phyloP scores from a whole-genome alignment of 805 yeast species.

The Cyberlindnera maclurae region DNA sequence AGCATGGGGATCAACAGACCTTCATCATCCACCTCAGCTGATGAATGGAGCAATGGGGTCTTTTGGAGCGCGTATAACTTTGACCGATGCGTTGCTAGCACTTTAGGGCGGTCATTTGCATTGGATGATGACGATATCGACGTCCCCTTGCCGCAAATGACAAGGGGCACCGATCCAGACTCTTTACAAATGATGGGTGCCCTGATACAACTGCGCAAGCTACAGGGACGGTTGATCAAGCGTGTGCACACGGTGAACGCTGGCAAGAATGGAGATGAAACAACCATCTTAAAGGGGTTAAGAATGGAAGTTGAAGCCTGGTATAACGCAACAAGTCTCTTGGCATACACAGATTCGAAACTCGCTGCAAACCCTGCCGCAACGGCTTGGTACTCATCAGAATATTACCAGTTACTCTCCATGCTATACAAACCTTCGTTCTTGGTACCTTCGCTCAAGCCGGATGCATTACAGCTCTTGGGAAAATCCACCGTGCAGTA shows the following conservation, averaged over 20 bases:
- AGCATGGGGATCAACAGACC: slow-evolving; percentile 37
- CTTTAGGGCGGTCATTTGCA: slow-evolving; percentile 42
- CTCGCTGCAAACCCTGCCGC: slow-evolving; percentile 5
- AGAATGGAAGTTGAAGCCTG: slow-evolving; percentile 28
- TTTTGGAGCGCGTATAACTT: slow-evolving; percentile 45
- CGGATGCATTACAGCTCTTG: slow-evolving; percentile 32
- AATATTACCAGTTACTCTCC: slow-evolving; percentile 41
- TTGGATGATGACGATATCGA: slow-evolving; percentile 45
- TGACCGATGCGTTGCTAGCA: slow-evolving; percentile 41
- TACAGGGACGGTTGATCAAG: slow-evolving; percentile 41
- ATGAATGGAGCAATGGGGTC: slow-evolving; percentile 30
- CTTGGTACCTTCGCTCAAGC: slow-evolving; percentile 37
- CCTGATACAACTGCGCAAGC: slow-evolving; percentile 36
- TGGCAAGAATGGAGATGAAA: slow-evolving; percentile 17
- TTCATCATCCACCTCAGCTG: slow-evolving; percentile 19
- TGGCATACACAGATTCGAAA: slow-evolving; percentile 14
- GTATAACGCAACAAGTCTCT: slow-evolving; percentile 22
- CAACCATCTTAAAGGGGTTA: slow-evolving; percentile 4
- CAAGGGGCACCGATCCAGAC: slow-evolving; percentile 34
- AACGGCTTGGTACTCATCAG: slow-evolving; percentile 29
- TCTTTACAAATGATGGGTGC: slow-evolving; percentile 34
- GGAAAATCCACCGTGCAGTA: slow-evolving; percentile 41
- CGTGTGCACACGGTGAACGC: slow-evolving; percentile 40
- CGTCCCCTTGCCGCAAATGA: slow-evolving; percentile 33
- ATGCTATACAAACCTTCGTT: slow-evolving; percentile 44